phyloP scores from a whole-genome alignment of 2,329 filamentous ascomycete genomes.

The Aureobasidium melanogenum region DNA sequence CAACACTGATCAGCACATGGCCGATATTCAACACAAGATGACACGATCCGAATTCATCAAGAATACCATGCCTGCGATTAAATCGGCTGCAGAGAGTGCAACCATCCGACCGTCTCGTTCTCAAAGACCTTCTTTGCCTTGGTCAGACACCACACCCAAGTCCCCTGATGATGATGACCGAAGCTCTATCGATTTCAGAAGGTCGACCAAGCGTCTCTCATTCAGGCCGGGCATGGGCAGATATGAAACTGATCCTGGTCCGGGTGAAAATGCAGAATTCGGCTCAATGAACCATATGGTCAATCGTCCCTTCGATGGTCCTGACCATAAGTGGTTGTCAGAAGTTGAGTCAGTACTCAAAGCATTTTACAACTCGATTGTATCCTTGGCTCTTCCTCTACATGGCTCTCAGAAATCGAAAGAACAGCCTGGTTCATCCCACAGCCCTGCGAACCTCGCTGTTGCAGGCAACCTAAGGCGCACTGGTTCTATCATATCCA shows the following conservation, averaged over 20 bases:
- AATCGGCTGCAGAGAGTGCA: constrained; percentile 50
- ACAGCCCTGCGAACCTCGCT: constrained; percentile 43
- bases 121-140: constrained; percentile 21
- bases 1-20: constrained; percentile 91
- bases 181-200: constrained; percentile 26
- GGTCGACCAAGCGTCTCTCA: constrained; percentile 33
- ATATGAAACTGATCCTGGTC: constrained; percentile 18
- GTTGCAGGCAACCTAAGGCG: constrained; percentile 62
- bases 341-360: constrained; percentile 89
- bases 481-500: constrained; percentile 84
- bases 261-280: background rate
- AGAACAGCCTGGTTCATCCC: constrained; percentile 14
- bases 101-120: constrained; percentile 19
- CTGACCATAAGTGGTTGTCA: constrained; percentile 72
- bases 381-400: constrained; percentile 75
- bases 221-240: constrained; percentile 30
- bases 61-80: constrained; percentile 88
- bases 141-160: constrained; percentile 22
- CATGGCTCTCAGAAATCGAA: constrained; percentile 57
- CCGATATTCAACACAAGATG: constrained; percentile 95
- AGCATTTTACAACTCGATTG: constrained; percentile 83
- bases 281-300: constrained; percentile 69
- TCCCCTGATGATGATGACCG: constrained; percentile 21
- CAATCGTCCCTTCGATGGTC: constrained; percentile 64
- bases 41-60: constrained; percentile 89